Evolutionary conservation across 2,329 filamentous ascomycete species (phyloP).

Genomic region (Sporothrix globosa): DNA sequence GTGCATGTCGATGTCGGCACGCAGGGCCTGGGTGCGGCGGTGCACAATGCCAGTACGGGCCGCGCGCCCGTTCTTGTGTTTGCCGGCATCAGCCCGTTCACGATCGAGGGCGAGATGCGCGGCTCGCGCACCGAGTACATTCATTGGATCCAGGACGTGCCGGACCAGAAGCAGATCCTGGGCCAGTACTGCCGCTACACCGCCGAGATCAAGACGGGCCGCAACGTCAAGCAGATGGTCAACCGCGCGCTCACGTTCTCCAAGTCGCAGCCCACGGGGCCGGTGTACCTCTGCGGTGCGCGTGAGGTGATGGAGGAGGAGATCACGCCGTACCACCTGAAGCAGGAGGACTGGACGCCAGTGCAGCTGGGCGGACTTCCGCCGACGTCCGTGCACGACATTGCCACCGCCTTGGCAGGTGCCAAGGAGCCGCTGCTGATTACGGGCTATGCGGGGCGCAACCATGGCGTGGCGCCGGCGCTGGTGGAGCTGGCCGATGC

Average conservation of each 20-base stretch:
- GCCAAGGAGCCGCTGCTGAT: conserved; percentile 70
- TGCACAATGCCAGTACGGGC: conserved; percentile 71
- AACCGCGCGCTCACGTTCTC: conserved; percentile 84
- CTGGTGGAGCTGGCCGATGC: conserved; percentile 69
- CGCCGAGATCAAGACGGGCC: conserved; percentile 79
- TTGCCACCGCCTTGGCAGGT: conserved; percentile 64
- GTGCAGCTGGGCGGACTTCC: conserved; percentile 67
- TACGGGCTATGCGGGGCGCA: conserved; percentile 71
- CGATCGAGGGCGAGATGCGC: conserved; percentile 49
- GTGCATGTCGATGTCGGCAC: conserved; percentile 76
- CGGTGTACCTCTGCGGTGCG: conserved; percentile 77
- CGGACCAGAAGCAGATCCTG: conserved; percentile 56
- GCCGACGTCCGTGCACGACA: conserved; percentile 56
- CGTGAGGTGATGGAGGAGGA: conserved; percentile 87
- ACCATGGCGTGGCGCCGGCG: conserved; percentile 63
- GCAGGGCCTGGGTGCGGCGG: conserved; percentile 70
- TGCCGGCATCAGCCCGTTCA: conserved; percentile 50
- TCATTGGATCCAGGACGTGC: conserved; percentile 48
- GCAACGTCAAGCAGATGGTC: conserved; percentile 87
- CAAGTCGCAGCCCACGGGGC: conserved; percentile 73
- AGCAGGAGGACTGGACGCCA: conserved; percentile 70
- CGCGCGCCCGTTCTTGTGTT: conserved; percentile 63
- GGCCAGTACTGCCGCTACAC: conserved; percentile 84
- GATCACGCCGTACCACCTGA: conserved; percentile 70
- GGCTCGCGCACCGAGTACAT: conserved; percentile 50